Base-by-base conservation (phyloP, 148 eudicot species). In the Bassia scoparia region DNA sequence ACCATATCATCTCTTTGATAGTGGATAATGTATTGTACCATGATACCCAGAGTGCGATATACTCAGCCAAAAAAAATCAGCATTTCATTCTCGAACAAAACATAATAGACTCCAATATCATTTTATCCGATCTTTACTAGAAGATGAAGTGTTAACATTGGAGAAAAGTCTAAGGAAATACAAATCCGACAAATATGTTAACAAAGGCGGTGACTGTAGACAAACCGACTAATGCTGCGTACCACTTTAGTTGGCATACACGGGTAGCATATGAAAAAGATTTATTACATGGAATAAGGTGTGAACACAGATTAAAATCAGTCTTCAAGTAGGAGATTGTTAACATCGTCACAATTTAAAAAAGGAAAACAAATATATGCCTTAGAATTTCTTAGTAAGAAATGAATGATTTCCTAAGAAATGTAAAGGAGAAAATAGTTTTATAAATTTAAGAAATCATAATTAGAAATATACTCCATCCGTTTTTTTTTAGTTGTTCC, bases 31-130 rank as follows among this genome's bases (percentile, higher is more conserved):
- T 50, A n/a, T 3, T 70, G 48, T 71, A 16, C 26, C 46, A 71
- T 62, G 76, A 71, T 24, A 78, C 64, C 54, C 76, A 71, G 11
- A 77, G 80, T 63, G 70, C 61, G 2, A 69, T 77, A 54, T 70
- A 77, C 37, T 37, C 63, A 34, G 61, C 63, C n/a, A n/a, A 20
- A 55, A 71, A 52, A 71, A 71, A 37, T 58, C 64, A 34, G 11
- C 60, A 23, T 73, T 54, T 72, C 76, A 72, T 30, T 72, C 48
- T 18, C 73, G 43, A 26, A 56, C 65, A 29, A 78, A 72, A 18
- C 81, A 78, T 61, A 78, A 66, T 1, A 68, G 58, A 29, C 26
- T 52, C 15, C 49, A 5, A 15, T 67, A 44, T 67, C 70, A 67
- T 17, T 67, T 67, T 7, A 43, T 67, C 5, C 9, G 70, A 27